Evolutionary conservation across 2,329 filamentous ascomycete species (phyloP), one percentile per base, ranked within the genome.

Genomic region (Scortechinia acanthostroma): DNA sequence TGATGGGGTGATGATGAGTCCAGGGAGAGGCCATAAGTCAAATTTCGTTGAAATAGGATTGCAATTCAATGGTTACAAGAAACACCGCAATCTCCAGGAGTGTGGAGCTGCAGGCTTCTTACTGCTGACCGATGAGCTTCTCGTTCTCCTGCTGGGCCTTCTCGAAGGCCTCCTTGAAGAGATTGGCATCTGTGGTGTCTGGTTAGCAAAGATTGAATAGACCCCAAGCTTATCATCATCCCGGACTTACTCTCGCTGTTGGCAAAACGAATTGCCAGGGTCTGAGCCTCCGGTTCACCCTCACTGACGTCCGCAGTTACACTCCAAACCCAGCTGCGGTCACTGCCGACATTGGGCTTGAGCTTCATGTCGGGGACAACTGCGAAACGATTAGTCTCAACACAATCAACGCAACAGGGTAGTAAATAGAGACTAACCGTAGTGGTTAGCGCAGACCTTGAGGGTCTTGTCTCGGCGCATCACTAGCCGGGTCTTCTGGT

Each of bases 361-460:
- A 98, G 85, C 76, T 95, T 96, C 91, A 98, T 97, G 70, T 96
- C 91, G 51, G 91, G 91, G 50, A 95, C 89, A 61, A 98, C 91
- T 95, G 17, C n/a, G 17, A 10, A 40, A 6, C 14, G 6, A 19
- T 40, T 19, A 40, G 35, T 19, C 13, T 40, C 10, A 40, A 15
- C 20, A 13, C 6, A 10, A 15, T 40, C 10, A 10, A 15, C 35
- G 6, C 20, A 6, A 40, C 20, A 17, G 6, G 10, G 6, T 15
- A 13, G 35, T 17, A 13, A 30, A n/a, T n/a, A n/a, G n/a, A n/a
- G n/a, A 73, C 86, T 60, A 83, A 95, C 91, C 85, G 72, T 98
- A 98, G 79, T 98, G 93, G 77, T 98, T 98, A 64, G 93, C 93
- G 84, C 93, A 98, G 70, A 98, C 93, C 80, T 98, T 98, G 73